Base-by-base conservation (phyloP, 2,329 filamentous ascomycete genomes). In the Graphiopsis chlorocephala region DNA sequence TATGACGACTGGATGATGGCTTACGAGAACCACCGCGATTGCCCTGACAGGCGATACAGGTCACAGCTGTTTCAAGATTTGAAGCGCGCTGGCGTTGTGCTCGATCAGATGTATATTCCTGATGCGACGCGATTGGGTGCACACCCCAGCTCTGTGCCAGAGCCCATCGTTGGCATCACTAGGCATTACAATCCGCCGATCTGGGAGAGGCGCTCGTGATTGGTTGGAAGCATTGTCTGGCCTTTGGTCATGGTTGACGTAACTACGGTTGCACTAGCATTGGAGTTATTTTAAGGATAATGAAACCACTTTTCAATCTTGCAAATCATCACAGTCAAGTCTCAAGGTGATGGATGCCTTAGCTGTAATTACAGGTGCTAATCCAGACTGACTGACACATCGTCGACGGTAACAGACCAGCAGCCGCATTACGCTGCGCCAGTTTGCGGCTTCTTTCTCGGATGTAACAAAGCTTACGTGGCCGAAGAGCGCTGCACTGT, bases 1-100 rank as follows among this genome's bases (percentile, higher is more conserved):
- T 62, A 62, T 25, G 48, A 62, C 17, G 60, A 55, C 7, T 62
- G 60, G 60, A 29, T 20, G 8, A 55, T 33, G 1, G 48, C 48
- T 5, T 62, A 62, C 5, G 60, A 62, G n/a, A 15, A 62, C 15
- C 60, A 62, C n/a, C 48, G 35, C 23, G 60, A 53, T 1, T 62
- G 60, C n/a, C 60, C 60, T 2, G 20, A 14, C 10, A 55, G 48
- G 48, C 23, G 60, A 26, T 31, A 31, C 5, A 42, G 25, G 15
- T 42, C 33, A 12, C 14, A 23, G 31, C 47, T 62, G 2, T 55
- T 45, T 10, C 20, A 31, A 8, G 10, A 23, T n/a, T 10, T 62
- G 48, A 62, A 62, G 31, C 53, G 48, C 10, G 48, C 48, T 8
- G 48, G 48, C 25, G 14, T 62, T 29, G 20, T 55, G 10, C 11